Evolutionary conservation across 768 basidiomycete species (phyloP), one percentile per base, ranked within the genome.

Genomic region (Amanita rubescens): DNA sequence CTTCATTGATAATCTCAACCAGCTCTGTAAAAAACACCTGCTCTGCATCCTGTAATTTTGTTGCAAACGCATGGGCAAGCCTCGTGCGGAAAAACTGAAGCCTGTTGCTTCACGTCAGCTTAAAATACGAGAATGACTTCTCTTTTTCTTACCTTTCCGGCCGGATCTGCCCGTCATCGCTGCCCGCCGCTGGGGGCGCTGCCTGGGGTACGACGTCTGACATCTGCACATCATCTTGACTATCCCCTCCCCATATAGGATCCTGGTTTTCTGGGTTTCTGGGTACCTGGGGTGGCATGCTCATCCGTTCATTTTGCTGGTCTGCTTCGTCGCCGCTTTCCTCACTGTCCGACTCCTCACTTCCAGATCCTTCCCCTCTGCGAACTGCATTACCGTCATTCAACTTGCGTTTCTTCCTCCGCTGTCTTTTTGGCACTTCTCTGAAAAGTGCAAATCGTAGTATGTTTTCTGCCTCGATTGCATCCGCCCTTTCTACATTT

Each of bases 361-460:
- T 80, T 20, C 71, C 74, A 12, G 73, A 72, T n/a, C 63, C 65
- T 54, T 67, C 65, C 25, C 64, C 77, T 72, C 65, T 78, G 65
- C 63, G 79, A 65, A 58, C 71, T 12, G 73, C 77, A 52, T 74
- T 77, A 4, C 86, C 87, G 49, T 74, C 80, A 64, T 90, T 89
- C 56, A 92, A 77, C 72, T 89, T 93, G 64, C 90, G 80, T 71
- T 90, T 89, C 77, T 95, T 96, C 57, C 84, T 73, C 58, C 82
- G 79, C 55, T 77, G 75, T 51, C 90, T 82, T 65, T 88, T 91
- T 43, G 90, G 80, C 15, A 99, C 95, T 67, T 99, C 95, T 65
- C 94, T 95, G 81, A 94, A 99, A 32, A 99, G 80, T 5, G 96
- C 96, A 69, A 93, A 99, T 19, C 94, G 87, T 68, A 99, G 85